Evolutionary conservation across 1,139 yeast genomes (phyloP), one percentile per base, ranked within the genome.

Genomic region (Nakaseomyces delphensis): DNA sequence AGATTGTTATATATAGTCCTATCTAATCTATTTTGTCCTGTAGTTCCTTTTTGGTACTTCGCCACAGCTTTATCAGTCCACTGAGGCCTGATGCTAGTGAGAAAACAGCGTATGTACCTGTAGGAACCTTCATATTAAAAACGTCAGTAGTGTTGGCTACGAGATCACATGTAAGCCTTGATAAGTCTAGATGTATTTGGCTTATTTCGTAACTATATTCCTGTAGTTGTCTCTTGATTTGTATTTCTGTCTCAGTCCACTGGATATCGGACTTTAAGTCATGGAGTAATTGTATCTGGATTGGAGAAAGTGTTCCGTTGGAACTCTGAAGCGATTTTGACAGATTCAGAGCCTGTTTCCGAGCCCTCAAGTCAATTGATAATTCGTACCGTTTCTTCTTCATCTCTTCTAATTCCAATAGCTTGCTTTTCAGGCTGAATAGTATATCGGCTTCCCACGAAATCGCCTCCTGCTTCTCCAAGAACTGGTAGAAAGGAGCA

Each of bases 371-470:
- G 42, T 64, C 65, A 15, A 65, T 62, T 24, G 51, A 64, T 18
- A 69, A 59, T 44, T 70, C 71, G 28, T 65, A 52, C 43, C 67
- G 67, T 50, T 69, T 68, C 39, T 67, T 70, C 16, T 62, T 59
- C 11, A 76, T 60, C 6, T 56, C 56, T 35, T 64, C 60, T 43
- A 76, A 61, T 41, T 67, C 65, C 15, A 57, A 59, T 54, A 70
- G 67, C 16, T 73, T 70, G 44, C 69, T 71, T 53, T 73, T 73
- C 42, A 80, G 59, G 1, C 76, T 78, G 3, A 77, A 57, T 36
- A 79, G 49, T 14, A 82, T 77, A 53, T 77, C 81, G 39, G 69
- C 69, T 59, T 77, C 77, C 86, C 87, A 80, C 0, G 82, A 76
- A 41, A 73, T 64, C 1, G 76, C 66, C 59, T 77, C 84, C 55